Percentiles rank a stretch among this genome's conserved stretches.
These are phyloP conservation scores for Eudorina sp. DNA, from an alignment of 139 green algal species.

Conservation along the genomic window DNA sequence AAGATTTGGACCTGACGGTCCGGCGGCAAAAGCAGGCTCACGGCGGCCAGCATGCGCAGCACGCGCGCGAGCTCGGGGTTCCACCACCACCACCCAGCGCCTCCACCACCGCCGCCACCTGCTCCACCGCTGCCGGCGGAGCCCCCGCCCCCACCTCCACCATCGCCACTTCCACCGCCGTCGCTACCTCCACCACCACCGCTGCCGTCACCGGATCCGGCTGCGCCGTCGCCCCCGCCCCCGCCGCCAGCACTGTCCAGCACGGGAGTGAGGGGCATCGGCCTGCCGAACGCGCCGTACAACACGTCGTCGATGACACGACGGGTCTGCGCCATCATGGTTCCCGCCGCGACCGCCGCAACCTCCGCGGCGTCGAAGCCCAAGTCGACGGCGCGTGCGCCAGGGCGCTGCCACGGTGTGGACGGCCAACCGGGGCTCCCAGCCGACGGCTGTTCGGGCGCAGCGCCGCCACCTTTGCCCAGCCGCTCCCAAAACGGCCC, in stretches of 20 bases:
- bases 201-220: neutral
- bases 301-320: neutral
- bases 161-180: neutral
- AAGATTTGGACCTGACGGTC: slow-evolving; percentile 16
- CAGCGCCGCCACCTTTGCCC: neutral
- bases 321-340: neutral
- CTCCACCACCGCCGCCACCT: neutral
- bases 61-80: neutral
- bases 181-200: neutral
- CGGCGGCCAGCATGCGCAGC: neutral
- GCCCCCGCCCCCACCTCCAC: neutral
- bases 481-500: neutral
- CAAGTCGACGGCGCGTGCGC: neutral
- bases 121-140: neutral
- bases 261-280: neutral
- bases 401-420: neutral
- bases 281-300: neutral
- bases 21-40: slow-evolving; percentile 33
- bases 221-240: neutral
- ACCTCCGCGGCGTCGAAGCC: neutral
- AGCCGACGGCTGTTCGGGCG: neutral
- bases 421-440: slow-evolving; percentile 3
- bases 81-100: neutral
- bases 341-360: neutral
- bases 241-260: neutral